A percentile compares a stretch with the other conserved stretches of the same genome.
phyloP scores from a whole-genome alignment of 2,329 filamentous ascomycete species.

The Colletotrichum australisinense region DNA sequence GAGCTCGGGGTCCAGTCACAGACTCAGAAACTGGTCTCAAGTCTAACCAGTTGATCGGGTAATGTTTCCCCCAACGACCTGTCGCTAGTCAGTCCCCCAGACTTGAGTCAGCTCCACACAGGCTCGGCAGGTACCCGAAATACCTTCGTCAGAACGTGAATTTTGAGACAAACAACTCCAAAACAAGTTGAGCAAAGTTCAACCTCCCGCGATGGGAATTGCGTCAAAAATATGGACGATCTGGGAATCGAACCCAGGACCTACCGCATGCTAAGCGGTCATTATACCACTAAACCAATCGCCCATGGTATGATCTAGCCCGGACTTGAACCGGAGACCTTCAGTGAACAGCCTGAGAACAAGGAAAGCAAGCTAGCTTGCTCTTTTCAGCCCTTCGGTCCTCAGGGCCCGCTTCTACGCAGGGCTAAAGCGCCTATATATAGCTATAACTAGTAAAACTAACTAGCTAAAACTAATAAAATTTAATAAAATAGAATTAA shows the following conservation, averaged over 20 bases:
- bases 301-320: conserved; percentile 20
- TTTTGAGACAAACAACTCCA: neutral
- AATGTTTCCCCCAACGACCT: neutral
- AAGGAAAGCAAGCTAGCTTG: no score
- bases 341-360: conserved; percentile 8
- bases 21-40: conserved; percentile 9
- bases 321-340: conserved; percentile 35
- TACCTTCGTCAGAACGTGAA: neutral
- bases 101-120: neutral
- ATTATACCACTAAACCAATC: conserved; percentile 21
- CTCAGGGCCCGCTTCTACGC: no score
- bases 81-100: neutral
- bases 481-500: no score
- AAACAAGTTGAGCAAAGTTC: neutral
- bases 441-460: no score
- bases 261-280: conserved; percentile 27
- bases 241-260: conserved; percentile 22
- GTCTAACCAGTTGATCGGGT: neutral
- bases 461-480: no score
- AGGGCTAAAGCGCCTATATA: no score
- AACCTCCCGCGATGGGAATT: no score
- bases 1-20: neutral
- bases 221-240: neutral
- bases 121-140: neutral
- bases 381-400: no score